Evolutionary conservation across 352 stramenopile genomes (phyloP), one percentile per base, ranked within the genome.

Genomic region (Thraustochytrium sp.): DNA sequence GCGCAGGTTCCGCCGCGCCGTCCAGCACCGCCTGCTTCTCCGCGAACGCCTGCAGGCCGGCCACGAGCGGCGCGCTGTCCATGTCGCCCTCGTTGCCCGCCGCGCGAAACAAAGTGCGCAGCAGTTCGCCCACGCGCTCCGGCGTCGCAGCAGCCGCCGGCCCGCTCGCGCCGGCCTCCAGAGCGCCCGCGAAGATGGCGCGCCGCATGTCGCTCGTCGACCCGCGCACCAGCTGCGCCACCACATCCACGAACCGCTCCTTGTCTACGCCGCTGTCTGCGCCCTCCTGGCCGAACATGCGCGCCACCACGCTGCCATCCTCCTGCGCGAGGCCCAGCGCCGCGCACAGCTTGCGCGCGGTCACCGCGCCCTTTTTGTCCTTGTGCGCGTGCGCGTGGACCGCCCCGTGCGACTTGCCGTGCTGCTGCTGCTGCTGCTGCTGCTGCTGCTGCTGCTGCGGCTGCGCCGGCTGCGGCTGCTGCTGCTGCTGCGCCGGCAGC

Each of bases 121-220:
- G 42, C 40, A 75, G 13, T 5, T 72, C 36, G 9, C 13, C 59
- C 16, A 72, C 16, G 13, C 42, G 59, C 40, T 55, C 59, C 26
- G 13, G 18, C 1, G 59, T 72, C 9, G 59, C n/a, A 16, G 23
- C 65, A 16, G 13, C 26, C 9, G 26, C 29, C 23, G 23, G 26
- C 59, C n/a, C n/a, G 59, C 59, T 49, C 13, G 13, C 34, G 16
- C 31, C 59, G n/a, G 23, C 31, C 23, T 54, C n/a, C 8, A 26
- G 42, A 72, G 59, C 59, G 40, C 13, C 59, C 1, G 59, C 59
- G 31, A 77, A 77, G 21, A 77, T 55, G 29, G 65, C 42, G 29
- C 49, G 42, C 23, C 65, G 65, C 40, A 77, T 77, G 42, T 77
- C 65, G 65, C 42, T 62, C 42, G 65, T 77, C 9, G 65, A 36